phyloP scores from a whole-genome alignment of 345 rosid species.

The Ceriops zippeliana region DNA sequence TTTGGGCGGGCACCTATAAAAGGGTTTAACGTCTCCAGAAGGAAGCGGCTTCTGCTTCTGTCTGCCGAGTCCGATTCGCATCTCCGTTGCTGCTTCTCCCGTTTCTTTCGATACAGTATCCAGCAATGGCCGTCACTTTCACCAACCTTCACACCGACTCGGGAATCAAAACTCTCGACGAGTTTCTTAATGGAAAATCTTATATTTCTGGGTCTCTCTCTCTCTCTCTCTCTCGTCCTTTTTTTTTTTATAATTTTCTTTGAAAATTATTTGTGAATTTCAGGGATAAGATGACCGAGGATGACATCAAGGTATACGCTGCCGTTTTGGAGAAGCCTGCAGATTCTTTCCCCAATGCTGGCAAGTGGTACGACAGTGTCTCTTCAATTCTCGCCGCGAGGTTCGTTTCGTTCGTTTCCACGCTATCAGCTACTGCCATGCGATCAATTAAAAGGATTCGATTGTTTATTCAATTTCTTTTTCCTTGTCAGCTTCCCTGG shows the following conservation, averaged over 20 bases:
- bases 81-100: no score
- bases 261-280: background rate
- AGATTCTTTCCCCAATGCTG: conserved; percentile 57
- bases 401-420: conserved; percentile 28
- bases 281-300: conserved; percentile 55
- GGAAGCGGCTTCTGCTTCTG: no score
- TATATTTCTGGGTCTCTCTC: conserved; percentile 63
- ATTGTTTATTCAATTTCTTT: background rate
- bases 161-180: conserved; percentile 77
- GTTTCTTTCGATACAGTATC: no score
- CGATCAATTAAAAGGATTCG: no score
- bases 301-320: conserved; percentile 81
- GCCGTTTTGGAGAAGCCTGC: conserved; percentile 62
- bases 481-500: conserved; percentile 69
- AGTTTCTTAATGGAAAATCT: conserved; percentile 63
- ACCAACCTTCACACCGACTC: conserved; percentile 81
- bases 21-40: no score
- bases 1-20: no score
- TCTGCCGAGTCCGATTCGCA: no score
- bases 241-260: background rate
- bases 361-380: conserved; percentile 72
- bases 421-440: background rate
- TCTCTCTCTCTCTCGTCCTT: no score
- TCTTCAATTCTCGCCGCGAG: conserved; percentile 62
- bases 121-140: conserved; percentile 67